Base-by-base conservation (phyloP, 2,329 filamentous ascomycete genomes). In the Alternaria sp. region DNA sequence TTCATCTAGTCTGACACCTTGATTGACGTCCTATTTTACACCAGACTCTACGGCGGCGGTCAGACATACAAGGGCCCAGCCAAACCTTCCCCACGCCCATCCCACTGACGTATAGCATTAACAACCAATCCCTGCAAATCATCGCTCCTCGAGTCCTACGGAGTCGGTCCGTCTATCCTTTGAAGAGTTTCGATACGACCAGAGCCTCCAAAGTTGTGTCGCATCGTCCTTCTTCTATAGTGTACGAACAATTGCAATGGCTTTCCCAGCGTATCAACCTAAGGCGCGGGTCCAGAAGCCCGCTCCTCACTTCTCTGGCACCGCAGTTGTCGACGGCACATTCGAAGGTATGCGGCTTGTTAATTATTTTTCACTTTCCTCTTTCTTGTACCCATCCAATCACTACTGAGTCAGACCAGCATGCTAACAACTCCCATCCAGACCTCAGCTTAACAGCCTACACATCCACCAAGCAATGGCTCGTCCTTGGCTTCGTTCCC, bases 401-500 rank as follows among this genome's bases (percentile, higher is more conserved):
- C 10, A 48, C 62, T 60, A 37, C 62, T 48, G 37, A 13, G 39
- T 2, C 42, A 46, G 48, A 17, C 10, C 33, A 39, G 3, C 13
- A 13, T 41, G 41, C 66, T 70, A 41, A 70, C 58, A 40, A 13
- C 14, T 28, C n/a, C 5, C 21, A n/a, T 23, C 33, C 64, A 78
- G 77, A 78, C 39, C 60, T 77, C 56, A 75, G 70, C 69, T 71
- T 79, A 45, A 74, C 72, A 28, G 62, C 72, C 63, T 81, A 79
- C 70, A 77, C 74, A 29, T 70, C 72, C 42, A 77, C 72, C 65
- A 80, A 81, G 60, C 79, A 83, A 78, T 84, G 87, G 87, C 83
- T 88, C 58, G 80, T 88, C 68, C 85, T 89, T 33, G 83, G 86
- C 64, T 89, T 89, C 81, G 86, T 88, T 75, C 87, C 87, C 56